A percentile compares a stretch with the other conserved stretches of the same genome.
Evolutionary conservation across 441 rosid species (phyloP).

Genomic region (Bocquillonia castaneifolia): DNA sequence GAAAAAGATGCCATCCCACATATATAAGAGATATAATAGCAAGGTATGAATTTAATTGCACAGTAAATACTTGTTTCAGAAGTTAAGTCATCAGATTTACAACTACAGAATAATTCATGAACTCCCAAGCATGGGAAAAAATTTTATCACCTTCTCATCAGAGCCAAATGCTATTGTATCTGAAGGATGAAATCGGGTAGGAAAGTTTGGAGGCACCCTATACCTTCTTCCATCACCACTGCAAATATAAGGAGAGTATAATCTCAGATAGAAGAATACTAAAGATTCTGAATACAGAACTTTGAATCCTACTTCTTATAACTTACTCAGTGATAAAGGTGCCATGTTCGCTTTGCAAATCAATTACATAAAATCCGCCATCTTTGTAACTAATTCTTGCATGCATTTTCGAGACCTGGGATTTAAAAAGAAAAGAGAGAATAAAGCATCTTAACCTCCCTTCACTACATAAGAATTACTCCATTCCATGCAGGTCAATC

Average conservation of each 20-base stretch:
- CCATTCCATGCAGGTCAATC: neutral
- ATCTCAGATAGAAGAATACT: slow-evolving; percentile 3
- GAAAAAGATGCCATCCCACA: no score
- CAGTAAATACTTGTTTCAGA: neutral
- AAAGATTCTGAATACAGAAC: neutral
- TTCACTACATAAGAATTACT: slow-evolving; percentile 5
- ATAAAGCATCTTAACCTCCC: neutral
- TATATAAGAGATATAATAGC: no score
- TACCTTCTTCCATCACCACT: slow-evolving; percentile 59
- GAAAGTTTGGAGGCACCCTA: slow-evolving; percentile 50
- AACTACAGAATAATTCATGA: neutral
- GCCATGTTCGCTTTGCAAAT: slow-evolving; percentile 68
- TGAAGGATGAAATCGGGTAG: slow-evolving; percentile 54
- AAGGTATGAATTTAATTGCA: neutral
- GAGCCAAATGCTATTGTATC: slow-evolving; percentile 64
- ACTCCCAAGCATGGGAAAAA: neutral
- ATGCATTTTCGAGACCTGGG: slow-evolving; percentile 68
- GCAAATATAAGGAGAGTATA: slow-evolving; percentile 20
- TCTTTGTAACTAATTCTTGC: slow-evolving; percentile 71
- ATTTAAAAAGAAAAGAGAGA: slow-evolving; percentile 4
- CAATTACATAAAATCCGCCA: slow-evolving; percentile 64
- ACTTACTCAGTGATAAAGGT: slow-evolving; percentile 75
- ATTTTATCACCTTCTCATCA: slow-evolving; percentile 47
- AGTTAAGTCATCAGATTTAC: no score
- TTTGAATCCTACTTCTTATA: neutral